These are phyloP conservation scores for Venturia oleaginea DNA, from an alignment of 2,329 filamentous ascomycete genomes.

Conservation along the genomic window DNA sequence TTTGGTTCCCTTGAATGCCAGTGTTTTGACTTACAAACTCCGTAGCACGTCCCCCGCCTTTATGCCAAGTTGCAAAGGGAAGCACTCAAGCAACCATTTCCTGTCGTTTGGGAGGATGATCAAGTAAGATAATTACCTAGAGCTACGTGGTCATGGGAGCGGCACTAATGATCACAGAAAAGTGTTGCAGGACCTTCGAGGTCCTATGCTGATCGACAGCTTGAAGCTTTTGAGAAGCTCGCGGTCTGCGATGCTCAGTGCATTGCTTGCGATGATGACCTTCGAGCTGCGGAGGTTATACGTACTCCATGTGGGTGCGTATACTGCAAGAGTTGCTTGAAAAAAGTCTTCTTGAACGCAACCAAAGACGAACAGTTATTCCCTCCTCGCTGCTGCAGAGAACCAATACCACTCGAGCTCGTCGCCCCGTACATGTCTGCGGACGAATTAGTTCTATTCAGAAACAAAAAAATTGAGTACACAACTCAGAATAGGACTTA, in stretches of 20 bases:
- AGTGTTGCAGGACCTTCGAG: background rate
- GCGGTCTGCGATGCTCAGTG: background rate
- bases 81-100: background rate
- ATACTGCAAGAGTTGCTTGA: conserved; percentile 20
- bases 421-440: background rate
- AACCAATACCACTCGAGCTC: conserved; percentile 17
- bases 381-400: conserved; percentile 20
- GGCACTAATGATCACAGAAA: background rate
- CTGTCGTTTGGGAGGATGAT: background rate
- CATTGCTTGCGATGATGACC: background rate
- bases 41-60: background rate
- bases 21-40: too few relatives aligned
- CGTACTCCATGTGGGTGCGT: conserved; percentile 16
- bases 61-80: background rate
- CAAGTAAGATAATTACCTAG: background rate
- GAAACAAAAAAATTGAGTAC: background rate
- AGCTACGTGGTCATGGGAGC: background rate
- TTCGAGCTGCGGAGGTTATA: background rate
- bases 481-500: conserved; percentile 4
- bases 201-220: background rate
- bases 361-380: conserved; percentile 19
- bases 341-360: conserved; percentile 17
- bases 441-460: conserved; percentile 5
- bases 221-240: background rate
- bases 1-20: background rate